Evolutionary conservation across 2,329 filamentous ascomycete genomes (phyloP).

Genomic region (Epichloe scottii): DNA sequence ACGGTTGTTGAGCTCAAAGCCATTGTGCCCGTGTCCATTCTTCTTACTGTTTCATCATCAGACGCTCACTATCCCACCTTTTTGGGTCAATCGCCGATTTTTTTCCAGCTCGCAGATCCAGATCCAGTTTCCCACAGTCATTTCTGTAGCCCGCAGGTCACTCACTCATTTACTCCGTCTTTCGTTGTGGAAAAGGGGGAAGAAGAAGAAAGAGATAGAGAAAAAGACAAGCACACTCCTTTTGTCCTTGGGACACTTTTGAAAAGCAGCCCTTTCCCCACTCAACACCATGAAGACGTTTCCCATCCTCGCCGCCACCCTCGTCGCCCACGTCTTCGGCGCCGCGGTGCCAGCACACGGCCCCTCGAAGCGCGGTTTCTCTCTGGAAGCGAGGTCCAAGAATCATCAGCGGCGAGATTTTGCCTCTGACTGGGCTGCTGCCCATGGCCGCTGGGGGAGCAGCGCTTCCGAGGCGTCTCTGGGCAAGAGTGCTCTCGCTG

Average conservation of each 20-base stretch:
- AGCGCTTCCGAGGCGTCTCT: constrained; percentile 10
- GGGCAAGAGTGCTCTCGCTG: constrained; percentile 16
- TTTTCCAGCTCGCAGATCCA: neutral
- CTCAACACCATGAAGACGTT: constrained; percentile 1
- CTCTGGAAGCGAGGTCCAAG: constrained; percentile 15
- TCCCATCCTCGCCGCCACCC: neutral
- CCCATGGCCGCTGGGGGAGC: constrained; percentile 22
- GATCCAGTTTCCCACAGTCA: neutral
- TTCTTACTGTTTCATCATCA: neutral
- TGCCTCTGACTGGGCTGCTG: constrained; percentile 20
- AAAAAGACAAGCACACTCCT: neutral
- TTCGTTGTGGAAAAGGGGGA: neutral
- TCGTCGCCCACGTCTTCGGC: neutral
- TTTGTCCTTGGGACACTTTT: neutral
- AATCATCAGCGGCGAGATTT: constrained; percentile 17
- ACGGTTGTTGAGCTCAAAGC: neutral
- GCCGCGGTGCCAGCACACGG: neutral
- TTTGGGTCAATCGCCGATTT: neutral
- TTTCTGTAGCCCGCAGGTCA: neutral
- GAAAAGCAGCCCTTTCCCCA: neutral
- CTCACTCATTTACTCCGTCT: neutral
- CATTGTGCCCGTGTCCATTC: neutral
- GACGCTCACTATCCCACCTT: neutral
- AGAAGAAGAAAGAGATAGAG: neutral
- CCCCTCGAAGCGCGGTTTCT: constrained; percentile 11